phyloP scores from a whole-genome alignment of 257 asterid genomes.

The Solanum ahanhuiri region DNA sequence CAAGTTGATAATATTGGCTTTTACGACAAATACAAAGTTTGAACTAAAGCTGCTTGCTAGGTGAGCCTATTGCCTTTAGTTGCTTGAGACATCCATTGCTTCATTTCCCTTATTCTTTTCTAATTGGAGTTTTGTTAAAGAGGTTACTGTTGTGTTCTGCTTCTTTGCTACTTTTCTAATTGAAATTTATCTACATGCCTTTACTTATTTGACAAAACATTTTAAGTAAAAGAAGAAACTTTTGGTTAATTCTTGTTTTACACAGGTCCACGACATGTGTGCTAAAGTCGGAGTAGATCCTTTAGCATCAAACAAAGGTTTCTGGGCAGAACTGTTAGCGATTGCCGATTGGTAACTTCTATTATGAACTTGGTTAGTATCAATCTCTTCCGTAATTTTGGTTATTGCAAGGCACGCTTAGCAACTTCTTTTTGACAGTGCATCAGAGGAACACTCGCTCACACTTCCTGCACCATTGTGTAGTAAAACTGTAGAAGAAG shows the following conservation, averaged over 20 bases:
- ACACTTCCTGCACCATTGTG: too few species aligned
- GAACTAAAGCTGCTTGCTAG: neutral
- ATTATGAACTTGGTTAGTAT: conserved; percentile 87
- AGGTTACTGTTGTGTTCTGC: too few species aligned
- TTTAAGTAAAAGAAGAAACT: neutral
- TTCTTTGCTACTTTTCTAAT: neutral
- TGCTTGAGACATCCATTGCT: neutral
- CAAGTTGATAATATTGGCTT: too few species aligned
- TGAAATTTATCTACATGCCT: neutral
- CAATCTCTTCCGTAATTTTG: neutral
- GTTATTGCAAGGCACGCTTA: neutral
- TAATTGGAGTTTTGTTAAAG: neutral
- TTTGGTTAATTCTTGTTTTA: neutral
- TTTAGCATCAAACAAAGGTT: conserved; percentile 87
- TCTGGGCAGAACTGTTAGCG: conserved; percentile 74
- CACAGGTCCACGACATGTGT: conserved; percentile 99
- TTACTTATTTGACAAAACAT: neutral
- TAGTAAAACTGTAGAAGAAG: too few species aligned
- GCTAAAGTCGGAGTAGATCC: conserved; percentile 98
- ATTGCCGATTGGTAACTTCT: conserved; percentile 86
- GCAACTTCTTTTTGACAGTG: neutral
- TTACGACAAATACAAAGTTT: neutral
- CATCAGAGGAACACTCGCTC: neutral
- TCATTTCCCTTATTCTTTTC: neutral
- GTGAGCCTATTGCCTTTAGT: neutral